Evolutionary conservation across 2,329 filamentous ascomycete species (phyloP).

Genomic region (Aspergillus sp.): DNA sequence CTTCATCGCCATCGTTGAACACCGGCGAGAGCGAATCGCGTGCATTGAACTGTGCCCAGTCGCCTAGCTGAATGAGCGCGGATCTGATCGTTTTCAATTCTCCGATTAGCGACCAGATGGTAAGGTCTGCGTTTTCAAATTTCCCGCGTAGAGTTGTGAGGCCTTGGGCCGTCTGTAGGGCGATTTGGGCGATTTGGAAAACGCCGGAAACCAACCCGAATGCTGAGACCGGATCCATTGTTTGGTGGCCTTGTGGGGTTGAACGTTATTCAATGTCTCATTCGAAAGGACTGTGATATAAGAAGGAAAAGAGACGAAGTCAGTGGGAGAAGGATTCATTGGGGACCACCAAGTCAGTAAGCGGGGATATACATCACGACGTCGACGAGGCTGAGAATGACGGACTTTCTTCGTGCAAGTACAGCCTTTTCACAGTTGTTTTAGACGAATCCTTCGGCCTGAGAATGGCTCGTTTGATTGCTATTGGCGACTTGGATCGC

Average conservation of each 20-base stretch:
- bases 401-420: too few relatives aligned
- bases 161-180: slow-evolving; percentile 26
- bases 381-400: too few relatives aligned
- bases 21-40: slow-evolving; percentile 11
- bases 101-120: slow-evolving; percentile 30
- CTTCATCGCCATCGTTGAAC: slow-evolving; percentile 21
- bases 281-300: too few relatives aligned
- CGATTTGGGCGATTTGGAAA: slow-evolving; percentile 28
- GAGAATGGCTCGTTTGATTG: too few relatives aligned
- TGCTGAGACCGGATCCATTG: slow-evolving; percentile 30
- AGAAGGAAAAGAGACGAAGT: background rate
- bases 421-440: too few relatives aligned
- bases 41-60: slow-evolving; percentile 24
- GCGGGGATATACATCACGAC: too few relatives aligned
- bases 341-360: too few relatives aligned
- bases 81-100: slow-evolving; percentile 31
- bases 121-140: slow-evolving; percentile 32
- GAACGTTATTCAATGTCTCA: background rate
- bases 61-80: slow-evolving; percentile 30
- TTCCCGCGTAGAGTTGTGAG: slow-evolving; percentile 28
- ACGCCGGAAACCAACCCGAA: slow-evolving; percentile 29
- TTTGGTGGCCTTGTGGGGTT: background rate
- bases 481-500: too few relatives aligned
- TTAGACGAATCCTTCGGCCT: too few relatives aligned
- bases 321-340: background rate